Conservation (phyloP, 192 early-diverging fungal genomes). For the Umbelopsis sp. region DNA sequence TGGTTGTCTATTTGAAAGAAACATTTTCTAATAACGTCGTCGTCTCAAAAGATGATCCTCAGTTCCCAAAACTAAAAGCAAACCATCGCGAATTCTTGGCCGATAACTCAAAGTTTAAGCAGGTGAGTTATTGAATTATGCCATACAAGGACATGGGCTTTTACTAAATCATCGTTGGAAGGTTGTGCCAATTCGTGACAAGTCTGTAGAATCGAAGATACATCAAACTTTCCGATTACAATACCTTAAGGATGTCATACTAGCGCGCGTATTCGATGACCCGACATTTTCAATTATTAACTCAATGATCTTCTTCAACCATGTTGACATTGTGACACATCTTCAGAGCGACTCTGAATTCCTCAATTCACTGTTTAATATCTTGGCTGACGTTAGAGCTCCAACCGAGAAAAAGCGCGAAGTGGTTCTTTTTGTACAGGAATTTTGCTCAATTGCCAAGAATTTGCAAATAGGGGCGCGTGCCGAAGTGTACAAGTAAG, state of each 20-base stretch:
- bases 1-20: background rate
- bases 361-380: slow-evolving; percentile 70
- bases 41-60: slow-evolving; percentile 68
- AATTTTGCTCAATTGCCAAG: slow-evolving; percentile 79
- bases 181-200: slow-evolving; percentile 80
- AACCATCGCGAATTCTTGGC: slow-evolving; percentile 75
- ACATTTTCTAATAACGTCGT: background rate
- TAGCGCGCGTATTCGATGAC: slow-evolving; percentile 80
- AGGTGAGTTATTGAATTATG: slow-evolving; percentile 32
- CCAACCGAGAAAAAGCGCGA: slow-evolving; percentile 64
- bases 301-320: slow-evolving; percentile 79
- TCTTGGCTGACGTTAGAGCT: slow-evolving; percentile 55
- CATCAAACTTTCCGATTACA: slow-evolving; percentile 85
- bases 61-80: slow-evolving; percentile 68
- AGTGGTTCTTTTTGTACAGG: slow-evolving; percentile 79
- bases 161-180: slow-evolving; percentile 2
- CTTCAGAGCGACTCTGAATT: slow-evolving; percentile 71
- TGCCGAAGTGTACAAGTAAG: slow-evolving; percentile 66
- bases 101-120: slow-evolving; percentile 61
- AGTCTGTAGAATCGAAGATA: slow-evolving; percentile 75
- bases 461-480: slow-evolving; percentile 64
- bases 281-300: slow-evolving; percentile 71
- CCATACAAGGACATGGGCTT: background rate
- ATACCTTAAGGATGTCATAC: slow-evolving; percentile 85
- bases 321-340: slow-evolving; percentile 81